Evolutionary conservation across 2,329 filamentous ascomycete genomes (phyloP), one percentile per base, ranked within the genome.

Genomic region (Teratosphaeria pseudoeucalypti): DNA sequence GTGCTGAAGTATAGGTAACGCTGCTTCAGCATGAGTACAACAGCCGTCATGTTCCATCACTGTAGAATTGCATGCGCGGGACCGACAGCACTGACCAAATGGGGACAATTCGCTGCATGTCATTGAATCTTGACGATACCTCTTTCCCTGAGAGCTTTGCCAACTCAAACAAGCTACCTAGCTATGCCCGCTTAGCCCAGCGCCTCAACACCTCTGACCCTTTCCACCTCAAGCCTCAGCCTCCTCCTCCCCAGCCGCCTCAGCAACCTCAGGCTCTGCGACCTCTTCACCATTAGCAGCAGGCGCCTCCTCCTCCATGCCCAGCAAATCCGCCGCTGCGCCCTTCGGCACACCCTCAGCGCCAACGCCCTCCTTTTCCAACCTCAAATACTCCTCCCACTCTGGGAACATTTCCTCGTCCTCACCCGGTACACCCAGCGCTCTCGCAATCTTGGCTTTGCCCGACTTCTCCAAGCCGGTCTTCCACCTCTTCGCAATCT

Each of bases 351-450:
- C 27, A 32, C 14, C 52, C 11, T 26, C 32, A 32, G 27, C 52
- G 23, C 27, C 72, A 3, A 79, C 80, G 2, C 88, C 88, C 67
- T 91, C 86, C 61, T 81, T 83, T 78, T 97, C 94, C 63, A 96
- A 72, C 70, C 82, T 81, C 67, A 97, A 72, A 79, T 90, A 96
- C 74, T 94, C 88, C 4, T 96, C 89, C 94, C 94, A 99, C 70
- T 96, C 90, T 0, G 92, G 92, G 77, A 99, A 99, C 66, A 99
- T 81, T 61, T 81, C 80, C 61, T 91, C 89, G 66, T 73, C 71
- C 23, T 67, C 65, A 0, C 85, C 88, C 0, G 94, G 94, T 0
- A 90, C 82, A 62, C 89, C 92, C 58, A 99, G 82, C 56, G 91
- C 80, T 76, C 92, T 88, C 11, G 88, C 85, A 3, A 97, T 88